phyloP scores from a whole-genome alignment of 768 basidiomycete genomes.

The Cystofilobasidium macerans region DNA sequence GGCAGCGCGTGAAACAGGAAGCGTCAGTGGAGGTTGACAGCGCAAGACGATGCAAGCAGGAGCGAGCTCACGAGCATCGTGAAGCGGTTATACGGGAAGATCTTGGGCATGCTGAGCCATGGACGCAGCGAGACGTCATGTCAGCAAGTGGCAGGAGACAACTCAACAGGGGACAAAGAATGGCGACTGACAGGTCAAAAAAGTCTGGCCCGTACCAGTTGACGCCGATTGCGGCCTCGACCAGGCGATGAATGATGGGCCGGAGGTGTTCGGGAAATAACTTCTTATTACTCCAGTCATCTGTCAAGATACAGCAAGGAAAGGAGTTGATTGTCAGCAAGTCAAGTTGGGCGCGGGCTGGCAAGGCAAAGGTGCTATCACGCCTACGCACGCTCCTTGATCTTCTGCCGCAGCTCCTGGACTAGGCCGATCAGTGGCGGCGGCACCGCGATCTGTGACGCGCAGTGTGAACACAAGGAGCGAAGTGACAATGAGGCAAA shows the following conservation, averaged over 20 bases:
- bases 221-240: conserved; percentile 64
- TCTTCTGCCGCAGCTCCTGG: conserved; percentile 46
- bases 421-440: conserved; percentile 54
- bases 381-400: conserved; percentile 27
- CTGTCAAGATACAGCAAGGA: neutral
- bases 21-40: neutral
- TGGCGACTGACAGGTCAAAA: conserved; percentile 49
- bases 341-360: neutral
- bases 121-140: neutral
- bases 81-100: conserved; percentile 88
- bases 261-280: conserved; percentile 80
- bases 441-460: neutral
- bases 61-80: conserved; percentile 56
- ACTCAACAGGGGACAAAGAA: neutral
- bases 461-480: neutral
- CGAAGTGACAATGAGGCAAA: neutral
- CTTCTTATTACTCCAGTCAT: conserved; percentile 46
- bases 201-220: conserved; percentile 87
- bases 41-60: neutral
- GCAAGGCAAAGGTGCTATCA: neutral
- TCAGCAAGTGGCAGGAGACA: neutral
- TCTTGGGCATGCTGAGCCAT: conserved; percentile 53
- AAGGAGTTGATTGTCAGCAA: too few species aligned
- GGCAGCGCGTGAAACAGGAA: neutral
- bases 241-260: conserved; percentile 57